Conservation (phyloP, 495 filamentous ascomycete species). For the Xylaria acuta region DNA sequence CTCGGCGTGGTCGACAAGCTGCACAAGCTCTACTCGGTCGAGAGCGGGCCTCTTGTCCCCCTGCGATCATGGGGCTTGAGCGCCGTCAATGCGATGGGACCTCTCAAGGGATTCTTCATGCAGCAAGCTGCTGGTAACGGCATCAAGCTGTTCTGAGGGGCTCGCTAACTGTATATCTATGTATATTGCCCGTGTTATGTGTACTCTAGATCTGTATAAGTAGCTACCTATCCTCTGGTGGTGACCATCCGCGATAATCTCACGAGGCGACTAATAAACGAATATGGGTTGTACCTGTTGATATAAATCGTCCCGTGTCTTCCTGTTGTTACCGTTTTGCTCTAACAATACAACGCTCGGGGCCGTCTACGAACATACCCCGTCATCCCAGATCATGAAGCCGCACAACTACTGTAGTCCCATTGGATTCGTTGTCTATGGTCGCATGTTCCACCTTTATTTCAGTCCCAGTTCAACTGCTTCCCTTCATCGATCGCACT, state of each 20-base stretch:
- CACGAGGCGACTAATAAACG: background rate
- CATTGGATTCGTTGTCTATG: no score
- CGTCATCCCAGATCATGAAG: background rate
- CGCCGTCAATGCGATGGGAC: conserved; percentile 75
- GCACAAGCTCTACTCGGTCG: conserved; percentile 86
- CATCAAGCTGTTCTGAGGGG: conserved; percentile 48
- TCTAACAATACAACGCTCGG: no score
- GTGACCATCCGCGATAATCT: background rate
- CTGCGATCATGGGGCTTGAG: conserved; percentile 77
- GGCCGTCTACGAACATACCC: background rate
- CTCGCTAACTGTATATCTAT: background rate
- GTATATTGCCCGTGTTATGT: background rate
- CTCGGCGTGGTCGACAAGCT: conserved; percentile 91
- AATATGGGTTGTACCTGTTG: background rate
- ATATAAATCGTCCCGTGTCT: background rate
- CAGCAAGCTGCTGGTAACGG: conserved; percentile 77
- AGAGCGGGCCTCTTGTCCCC: conserved; percentile 75
- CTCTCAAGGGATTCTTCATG: conserved; percentile 88
- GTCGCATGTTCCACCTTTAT: background rate
- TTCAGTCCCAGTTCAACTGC: background rate
- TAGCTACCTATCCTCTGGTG: no score
- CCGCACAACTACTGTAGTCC: no score
- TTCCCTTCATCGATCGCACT: background rate
- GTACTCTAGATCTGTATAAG: conserved; percentile 4
- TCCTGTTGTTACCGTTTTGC: background rate